Conservation (phyloP, 768 basidiomycete genomes). For the Phlegmacium glaucopus region DNA sequence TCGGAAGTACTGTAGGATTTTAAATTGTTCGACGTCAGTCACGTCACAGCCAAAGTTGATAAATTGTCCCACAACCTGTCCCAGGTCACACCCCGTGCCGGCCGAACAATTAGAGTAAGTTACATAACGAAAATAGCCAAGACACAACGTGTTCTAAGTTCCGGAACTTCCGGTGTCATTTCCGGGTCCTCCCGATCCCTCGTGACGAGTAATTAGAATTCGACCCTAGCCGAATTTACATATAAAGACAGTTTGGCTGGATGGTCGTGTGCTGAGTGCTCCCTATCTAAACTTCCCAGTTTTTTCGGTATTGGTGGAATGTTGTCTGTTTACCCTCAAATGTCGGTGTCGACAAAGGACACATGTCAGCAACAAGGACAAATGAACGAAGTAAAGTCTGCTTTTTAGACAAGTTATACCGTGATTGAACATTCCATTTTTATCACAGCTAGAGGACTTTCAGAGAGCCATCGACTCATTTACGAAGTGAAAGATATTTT, state of each 20-base stretch:
- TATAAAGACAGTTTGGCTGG: conserved; percentile 12
- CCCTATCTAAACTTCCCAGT: too few relatives aligned
- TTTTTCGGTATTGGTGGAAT: conserved; percentile 14
- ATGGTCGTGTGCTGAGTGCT: conserved; percentile 34
- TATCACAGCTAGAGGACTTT: conserved; percentile 44
- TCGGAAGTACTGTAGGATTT: too few relatives aligned
- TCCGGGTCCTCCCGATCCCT: conserved; percentile 32
- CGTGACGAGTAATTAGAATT: conserved; percentile 18
- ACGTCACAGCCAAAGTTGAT: too few relatives aligned
- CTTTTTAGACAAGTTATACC: too few relatives aligned
- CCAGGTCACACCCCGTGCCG: too few relatives aligned
- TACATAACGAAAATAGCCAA: conserved; percentile 4
- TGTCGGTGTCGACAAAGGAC: conserved; percentile 11
- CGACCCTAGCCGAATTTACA: conserved; percentile 12
- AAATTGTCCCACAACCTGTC: too few relatives aligned
- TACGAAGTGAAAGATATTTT: conserved; percentile 41
- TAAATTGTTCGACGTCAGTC: too few relatives aligned
- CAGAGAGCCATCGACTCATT: conserved; percentile 60
- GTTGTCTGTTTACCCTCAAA: conserved; percentile 24
- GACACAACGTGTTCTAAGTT: conserved; percentile 4
- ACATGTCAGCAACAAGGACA: conserved; percentile 18
- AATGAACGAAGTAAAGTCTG: conserved; percentile 1
- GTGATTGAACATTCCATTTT: neutral
- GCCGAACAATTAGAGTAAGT: too few relatives aligned
- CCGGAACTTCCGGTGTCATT: conserved; percentile 18